Evolutionary conservation across 176 grass and related monocot species (phyloP), one percentile per base, ranked within the genome.

Genomic region (Triticum dicoccoides): DNA sequence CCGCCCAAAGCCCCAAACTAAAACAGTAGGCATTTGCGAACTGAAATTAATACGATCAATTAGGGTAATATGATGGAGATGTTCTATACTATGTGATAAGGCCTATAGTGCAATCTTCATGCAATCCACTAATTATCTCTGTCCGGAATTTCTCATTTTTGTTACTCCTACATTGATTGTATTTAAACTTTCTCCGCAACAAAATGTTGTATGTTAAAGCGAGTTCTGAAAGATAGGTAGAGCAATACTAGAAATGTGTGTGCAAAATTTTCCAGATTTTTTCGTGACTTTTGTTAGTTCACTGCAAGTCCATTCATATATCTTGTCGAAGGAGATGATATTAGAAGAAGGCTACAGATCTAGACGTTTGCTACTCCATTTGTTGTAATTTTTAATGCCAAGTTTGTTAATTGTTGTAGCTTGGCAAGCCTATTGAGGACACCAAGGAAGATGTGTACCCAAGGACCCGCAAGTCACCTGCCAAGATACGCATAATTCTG

Each of bases 401-500:
- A 32, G 25, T 52, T 76, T 76, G 73, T 72, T 76, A 32, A 11
- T 18, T 52, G 25, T 5, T 76, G 44, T 32, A 76, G 73, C 3
- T 76, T 76, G 44, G 9, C 44, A 32, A 76, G 44, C 13, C 25
- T 76, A 20, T 18, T 52, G 25, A 32, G 73, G 45, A 76, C 18
- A 70, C 68, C 34, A 70, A 39, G 68, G 68, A 70, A 70, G 34
- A 70, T 70, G 8, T 70, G 49, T 52, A 2, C 14, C 49, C 14
- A 5, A 52, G 49, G 49, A 51, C 47, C 47, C 13, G 5, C 13
- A 51, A 51, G 13, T 4, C 49, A 52, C 44, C 73, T 76, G 73
- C 89, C 17, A 91, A 93, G 44, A 91, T 93, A 86, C 83, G 83
- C 8, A 88, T 93, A 41, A 81, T 91, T 71, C 77, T 93, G 49